Base-by-base conservation (phyloP, 176 grass and related monocot species). In the Rhipidocladum racemiflorum region DNA sequence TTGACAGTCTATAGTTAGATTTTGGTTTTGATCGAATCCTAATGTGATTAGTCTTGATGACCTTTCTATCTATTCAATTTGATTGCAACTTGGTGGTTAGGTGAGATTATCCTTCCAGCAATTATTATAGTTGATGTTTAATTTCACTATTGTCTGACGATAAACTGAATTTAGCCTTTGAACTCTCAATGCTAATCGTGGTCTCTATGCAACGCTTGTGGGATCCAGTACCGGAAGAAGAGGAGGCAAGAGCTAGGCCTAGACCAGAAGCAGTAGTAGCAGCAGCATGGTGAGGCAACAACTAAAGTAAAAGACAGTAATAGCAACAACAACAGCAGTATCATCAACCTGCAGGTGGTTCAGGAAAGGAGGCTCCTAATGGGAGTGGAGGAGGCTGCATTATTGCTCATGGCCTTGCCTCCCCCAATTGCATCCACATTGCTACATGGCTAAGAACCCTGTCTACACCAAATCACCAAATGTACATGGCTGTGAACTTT, bases 121-220 rank as follows among this genome's bases (percentile, higher is more conserved):
- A 57, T 66, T 63, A 5, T 42, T 2, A 18, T 7, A 62, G 5
- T n/a, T 59, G 10, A 66, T 68, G 35, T 8, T 70, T 60, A 67
- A 60, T 61, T 32, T 21, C 38, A 44, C 13, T 35, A 1, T 82
- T 32, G 4, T 65, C 2, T 78, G 12, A 13, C 17, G 43, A 59
- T 32, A 69, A 46, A 46, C 16, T 4, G 36, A 35, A 32, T 34
- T 0, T 3, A 7, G 9, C 1, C 9, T 9, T 61, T 39, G 61
- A 25, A 63, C 24, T 32, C 25, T 65, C 14, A 18, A 84, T 72
- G 65, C 0, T 65, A 15, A 75, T 75, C 3, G 9, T 80, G 94
- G 94, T 90, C 91, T 15, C 82, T 97, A 5, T 97, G 94, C 80
- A 97, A 97, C 17, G 94, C 94, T 64, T 97, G 94, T 28, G 94